A percentile compares a stretch with the other conserved stretches of the same genome.
phyloP scores from a whole-genome alignment of 352 stramenopile genomes.

The Pythium scleroteichum region DNA sequence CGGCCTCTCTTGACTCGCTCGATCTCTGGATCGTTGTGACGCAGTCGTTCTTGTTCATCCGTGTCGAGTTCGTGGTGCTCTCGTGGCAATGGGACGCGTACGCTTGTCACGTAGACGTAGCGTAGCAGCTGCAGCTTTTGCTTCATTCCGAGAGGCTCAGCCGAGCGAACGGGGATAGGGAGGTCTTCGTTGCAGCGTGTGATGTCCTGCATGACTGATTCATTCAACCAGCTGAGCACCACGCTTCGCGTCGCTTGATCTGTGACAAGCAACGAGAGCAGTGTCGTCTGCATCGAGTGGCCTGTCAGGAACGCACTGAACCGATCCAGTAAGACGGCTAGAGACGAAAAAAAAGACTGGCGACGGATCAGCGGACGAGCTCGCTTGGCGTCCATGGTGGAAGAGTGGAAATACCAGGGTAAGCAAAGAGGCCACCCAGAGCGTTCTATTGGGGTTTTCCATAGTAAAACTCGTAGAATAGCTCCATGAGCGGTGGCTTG shows the following conservation, averaged over 20 bases:
- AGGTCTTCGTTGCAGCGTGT: slow-evolving; percentile 18
- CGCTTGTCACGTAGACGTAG: slow-evolving; percentile 38
- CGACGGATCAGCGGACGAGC: too few relatives aligned
- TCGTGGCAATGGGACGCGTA: slow-evolving; percentile 28
- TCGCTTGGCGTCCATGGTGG: too few relatives aligned
- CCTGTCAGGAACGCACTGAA: slow-evolving; percentile 21
- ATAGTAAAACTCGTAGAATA: slow-evolving; percentile 87
- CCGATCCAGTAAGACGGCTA: slow-evolving; percentile 11
- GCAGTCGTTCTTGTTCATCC: slow-evolving; percentile 22
- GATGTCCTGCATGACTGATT: slow-evolving; percentile 14
- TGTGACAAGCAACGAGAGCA: slow-evolving; percentile 6
- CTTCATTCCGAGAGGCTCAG: too few relatives aligned
- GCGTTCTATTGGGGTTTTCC: slow-evolving; percentile 28
- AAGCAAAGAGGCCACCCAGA: background rate
- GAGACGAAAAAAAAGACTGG: background rate
- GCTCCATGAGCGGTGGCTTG: slow-evolving; percentile 81
- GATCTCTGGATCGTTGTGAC: slow-evolving; percentile 21
- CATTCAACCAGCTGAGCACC: slow-evolving; percentile 3
- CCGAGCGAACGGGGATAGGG: background rate
- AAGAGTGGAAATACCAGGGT: background rate
- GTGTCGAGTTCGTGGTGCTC: slow-evolving; percentile 31
- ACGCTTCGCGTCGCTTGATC: background rate
- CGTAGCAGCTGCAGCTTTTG: slow-evolving; percentile 13
- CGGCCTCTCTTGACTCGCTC: slow-evolving; percentile 32
- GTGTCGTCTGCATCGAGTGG: background rate